Percentiles rank a stretch among this genome's conserved stretches.
These are phyloP conservation scores for Jatropha curcas DNA, from an alignment of 345 rosid genomes.

Conservation along the genomic window DNA sequence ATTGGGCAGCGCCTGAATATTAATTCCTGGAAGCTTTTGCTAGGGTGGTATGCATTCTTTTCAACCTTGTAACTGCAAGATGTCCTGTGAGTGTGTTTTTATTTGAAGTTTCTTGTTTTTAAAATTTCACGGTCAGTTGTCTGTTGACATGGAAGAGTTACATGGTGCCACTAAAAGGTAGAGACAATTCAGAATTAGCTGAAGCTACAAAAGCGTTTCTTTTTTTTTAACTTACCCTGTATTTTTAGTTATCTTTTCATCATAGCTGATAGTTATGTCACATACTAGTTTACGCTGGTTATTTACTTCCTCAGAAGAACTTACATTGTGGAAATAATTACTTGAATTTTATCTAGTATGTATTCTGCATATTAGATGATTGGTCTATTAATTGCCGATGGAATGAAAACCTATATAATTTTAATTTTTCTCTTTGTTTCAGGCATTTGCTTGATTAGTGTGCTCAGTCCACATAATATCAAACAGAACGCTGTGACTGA, in stretches of 20 bases:
- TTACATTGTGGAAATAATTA: not conserved
- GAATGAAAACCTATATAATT: not conserved
- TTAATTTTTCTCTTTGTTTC: conserved; percentile 29
- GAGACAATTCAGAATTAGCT: conserved; percentile 11
- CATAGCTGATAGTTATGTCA: not conserved
- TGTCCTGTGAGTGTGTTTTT: conserved; percentile 5
- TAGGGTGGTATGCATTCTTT: conserved; percentile 76
- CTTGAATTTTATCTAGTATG: not conserved
- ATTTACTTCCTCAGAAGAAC: not conserved
- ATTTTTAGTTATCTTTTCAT: not conserved
- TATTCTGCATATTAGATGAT: not conserved
- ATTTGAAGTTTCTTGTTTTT: conserved; percentile 21
- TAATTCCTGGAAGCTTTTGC: conserved; percentile 99
- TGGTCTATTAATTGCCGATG: conserved; percentile 5
- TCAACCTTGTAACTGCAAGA: conserved; percentile 4
- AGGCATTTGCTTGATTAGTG: conserved; percentile 99
- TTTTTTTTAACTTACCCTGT: not conserved
- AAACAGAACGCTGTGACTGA: conserved; percentile 98
- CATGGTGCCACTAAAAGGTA: conserved; percentile 96
- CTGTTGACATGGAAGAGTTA: conserved; percentile 99
- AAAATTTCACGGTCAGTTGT: conserved; percentile 77
- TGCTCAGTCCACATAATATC: conserved; percentile 99
- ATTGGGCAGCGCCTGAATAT: conserved; percentile 98
- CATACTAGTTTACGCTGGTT: not conserved
- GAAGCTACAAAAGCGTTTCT: not conserved